Percentiles rank a stretch among this genome's conserved stretches.
Evolutionary conservation across 306 rosid genomes (phyloP).

Genomic region (Gillenia trifoliata): DNA sequence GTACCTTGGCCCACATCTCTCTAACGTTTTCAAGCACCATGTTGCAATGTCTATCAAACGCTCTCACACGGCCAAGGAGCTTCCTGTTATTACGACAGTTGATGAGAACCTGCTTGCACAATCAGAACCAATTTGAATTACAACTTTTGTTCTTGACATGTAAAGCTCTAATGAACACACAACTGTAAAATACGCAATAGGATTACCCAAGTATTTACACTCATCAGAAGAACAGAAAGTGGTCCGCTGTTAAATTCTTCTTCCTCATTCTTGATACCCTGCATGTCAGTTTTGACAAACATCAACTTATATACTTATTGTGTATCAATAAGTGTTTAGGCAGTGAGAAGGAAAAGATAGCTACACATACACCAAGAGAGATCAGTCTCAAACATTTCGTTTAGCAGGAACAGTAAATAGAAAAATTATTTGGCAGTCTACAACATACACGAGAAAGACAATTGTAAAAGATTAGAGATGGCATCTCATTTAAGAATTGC

Average conservation of each 20-base stretch:
- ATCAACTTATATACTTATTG: not conserved
- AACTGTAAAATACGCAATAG: not conserved
- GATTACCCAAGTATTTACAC: conserved; percentile 82
- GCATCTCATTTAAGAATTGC: too few relatives aligned
- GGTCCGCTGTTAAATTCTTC: conserved; percentile 93
- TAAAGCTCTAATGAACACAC: not conserved
- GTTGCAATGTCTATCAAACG: conserved; percentile 91
- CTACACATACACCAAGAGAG: too few relatives aligned
- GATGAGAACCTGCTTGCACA: conserved; percentile 56
- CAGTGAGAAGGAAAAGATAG: too few relatives aligned
- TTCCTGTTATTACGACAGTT: conserved; percentile 82
- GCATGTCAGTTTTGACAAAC: conserved; percentile 1
- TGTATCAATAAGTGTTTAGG: not conserved
- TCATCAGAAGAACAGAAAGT: conserved; percentile 87
- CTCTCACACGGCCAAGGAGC: conserved; percentile 88
- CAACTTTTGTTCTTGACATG: not conserved
- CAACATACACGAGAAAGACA: too few relatives aligned
- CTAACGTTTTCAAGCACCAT: conserved; percentile 93
- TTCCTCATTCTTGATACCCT: conserved; percentile 68
- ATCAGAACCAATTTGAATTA: not conserved
- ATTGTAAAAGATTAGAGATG: too few relatives aligned
- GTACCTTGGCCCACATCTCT: conserved; percentile 97
- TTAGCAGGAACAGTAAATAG: too few relatives aligned
- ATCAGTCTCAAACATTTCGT: too few relatives aligned
- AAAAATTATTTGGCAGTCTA: too few relatives aligned